Evolutionary conservation across 257 asterid species (phyloP), one percentile per base, ranked within the genome.

Genomic region (Lantana camara): DNA sequence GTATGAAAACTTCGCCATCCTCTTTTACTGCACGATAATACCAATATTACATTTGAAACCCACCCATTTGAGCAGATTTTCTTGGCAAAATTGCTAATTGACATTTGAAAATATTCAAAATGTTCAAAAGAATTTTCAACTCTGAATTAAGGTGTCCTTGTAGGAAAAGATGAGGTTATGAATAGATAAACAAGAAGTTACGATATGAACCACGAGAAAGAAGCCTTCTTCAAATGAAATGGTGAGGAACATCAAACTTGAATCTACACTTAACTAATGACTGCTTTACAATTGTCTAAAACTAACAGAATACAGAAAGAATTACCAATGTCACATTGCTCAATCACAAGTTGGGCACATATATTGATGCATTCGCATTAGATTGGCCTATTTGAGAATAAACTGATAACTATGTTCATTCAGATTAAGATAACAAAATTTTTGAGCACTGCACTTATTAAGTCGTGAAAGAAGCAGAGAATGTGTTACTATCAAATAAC

Each of bases 141-240:
- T 13, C 16, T 11, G 5, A 13, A 40, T 24, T 60, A 51, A 37
- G 42, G 13, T 45, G 16, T 9, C 59, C 27, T 51, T 47, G 44
- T 20, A 34, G 58, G 13, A 35, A 22, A 42, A 27, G 48, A 23
- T 8, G 17, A 49, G 7, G 5, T 1, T 24, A 10, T 41, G 45
- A 41, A 30, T 44, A 19, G 6, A 52, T 10, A 60, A 13, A 40
- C 10, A 17, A 34, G 40, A 32, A 53, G 41, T 60, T n/a, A 53
- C 48, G 51, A n/a, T 30, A 30, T 17, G 24, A 38, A 53, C 45
- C 37, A 12, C 60, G 20, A 38, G n/a, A 12, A 52, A 68, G 14
- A 57, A 16, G 45, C 41, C 61, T 22, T 19, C 27, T 9, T 24
- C 67, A 13, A 49, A 15, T 3, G 46, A 67, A 45, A 67, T 46